These are phyloP conservation scores for Pleurotus platypus DNA, from an alignment of 768 basidiomycete genomes.

Conservation along the genomic window DNA sequence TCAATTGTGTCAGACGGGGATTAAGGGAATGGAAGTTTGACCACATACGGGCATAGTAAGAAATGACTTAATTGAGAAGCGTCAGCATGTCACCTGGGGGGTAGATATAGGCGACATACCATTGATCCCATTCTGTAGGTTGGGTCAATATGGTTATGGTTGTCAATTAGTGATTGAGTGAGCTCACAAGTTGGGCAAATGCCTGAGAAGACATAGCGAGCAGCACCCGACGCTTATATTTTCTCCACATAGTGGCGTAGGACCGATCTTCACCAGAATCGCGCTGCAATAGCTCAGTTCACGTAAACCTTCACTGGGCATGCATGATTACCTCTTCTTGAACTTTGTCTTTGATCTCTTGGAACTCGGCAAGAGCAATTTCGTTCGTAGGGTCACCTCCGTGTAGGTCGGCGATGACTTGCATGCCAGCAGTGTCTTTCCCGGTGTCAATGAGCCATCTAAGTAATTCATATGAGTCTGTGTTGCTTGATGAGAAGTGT, in stretches of 20 bases:
- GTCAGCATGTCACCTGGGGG: slow-evolving; percentile 1
- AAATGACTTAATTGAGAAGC: slow-evolving; percentile 61
- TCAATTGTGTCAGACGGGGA: slow-evolving; percentile 8
- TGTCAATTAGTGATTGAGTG: neutral
- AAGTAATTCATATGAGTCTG: slow-evolving; percentile 7
- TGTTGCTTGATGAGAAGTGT: slow-evolving; percentile 21
- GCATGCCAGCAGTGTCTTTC: slow-evolving; percentile 78
- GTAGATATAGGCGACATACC: slow-evolving; percentile 40
- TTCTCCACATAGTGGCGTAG: slow-evolving; percentile 81
- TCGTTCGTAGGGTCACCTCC: slow-evolving; percentile 72
- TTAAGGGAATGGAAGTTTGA: neutral
- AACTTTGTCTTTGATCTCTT: slow-evolving; percentile 83
- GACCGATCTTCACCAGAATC: slow-evolving; percentile 71
- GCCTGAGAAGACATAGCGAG: slow-evolving; percentile 95
- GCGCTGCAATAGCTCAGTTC: slow-evolving; percentile 41
- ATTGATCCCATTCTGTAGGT: slow-evolving; percentile 85
- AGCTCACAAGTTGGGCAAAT: slow-evolving; percentile 86
- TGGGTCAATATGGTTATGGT: slow-evolving; percentile 2
- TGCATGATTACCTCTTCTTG: slow-evolving; percentile 52
- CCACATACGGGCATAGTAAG: slow-evolving; percentile 86
- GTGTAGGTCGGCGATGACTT: slow-evolving; percentile 84
- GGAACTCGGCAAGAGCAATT: slow-evolving; percentile 77
- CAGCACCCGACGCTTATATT: slow-evolving; percentile 82
- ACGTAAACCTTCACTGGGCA: neutral
- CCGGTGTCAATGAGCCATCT: slow-evolving; percentile 92